These are phyloP conservation scores for Dictyostelium citrinum DNA, from an alignment of 78 protist genomes.

Conservation along the genomic window DNA sequence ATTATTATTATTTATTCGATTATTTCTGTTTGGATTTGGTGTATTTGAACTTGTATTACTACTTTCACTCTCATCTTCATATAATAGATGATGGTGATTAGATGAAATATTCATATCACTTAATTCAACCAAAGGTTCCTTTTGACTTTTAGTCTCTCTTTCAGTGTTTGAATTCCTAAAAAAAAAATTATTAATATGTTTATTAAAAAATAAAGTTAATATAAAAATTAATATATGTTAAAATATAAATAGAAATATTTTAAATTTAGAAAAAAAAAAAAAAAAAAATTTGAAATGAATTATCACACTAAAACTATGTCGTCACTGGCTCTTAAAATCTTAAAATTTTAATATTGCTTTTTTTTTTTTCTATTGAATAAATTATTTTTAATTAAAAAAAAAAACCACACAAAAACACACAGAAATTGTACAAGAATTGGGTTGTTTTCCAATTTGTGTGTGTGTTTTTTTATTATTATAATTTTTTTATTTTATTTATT, in stretches of 20 bases:
- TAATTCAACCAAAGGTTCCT: not conserved
- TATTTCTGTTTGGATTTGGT: not conserved
- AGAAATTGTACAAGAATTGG: not conserved
- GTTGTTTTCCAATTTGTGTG: not conserved
- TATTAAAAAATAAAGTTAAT: not conserved
- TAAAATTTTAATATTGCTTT: not conserved
- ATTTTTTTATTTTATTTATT: not conserved
- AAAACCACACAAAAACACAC: not conserved
- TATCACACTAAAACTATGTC: not conserved
- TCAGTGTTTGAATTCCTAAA: not conserved
- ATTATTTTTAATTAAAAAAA: not conserved
- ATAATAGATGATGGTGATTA: not conserved
- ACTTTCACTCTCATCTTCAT: constrained; percentile 13
- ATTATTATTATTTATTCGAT: not conserved
- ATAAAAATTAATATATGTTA: not conserved
- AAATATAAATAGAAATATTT: not conserved
- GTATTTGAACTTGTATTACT: not conserved
- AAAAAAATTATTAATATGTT: not conserved
- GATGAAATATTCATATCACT: not conserved
- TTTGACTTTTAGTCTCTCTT: not conserved
- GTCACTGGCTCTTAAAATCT: not conserved
- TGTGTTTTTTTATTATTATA: not conserved
- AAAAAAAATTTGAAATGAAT: not conserved
- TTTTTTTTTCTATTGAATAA: not conserved
- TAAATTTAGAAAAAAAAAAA: too few relatives aligned